Evolutionary conservation across 176 grass and related monocot species (phyloP).

Genomic region (Oryza glumipatula): DNA sequence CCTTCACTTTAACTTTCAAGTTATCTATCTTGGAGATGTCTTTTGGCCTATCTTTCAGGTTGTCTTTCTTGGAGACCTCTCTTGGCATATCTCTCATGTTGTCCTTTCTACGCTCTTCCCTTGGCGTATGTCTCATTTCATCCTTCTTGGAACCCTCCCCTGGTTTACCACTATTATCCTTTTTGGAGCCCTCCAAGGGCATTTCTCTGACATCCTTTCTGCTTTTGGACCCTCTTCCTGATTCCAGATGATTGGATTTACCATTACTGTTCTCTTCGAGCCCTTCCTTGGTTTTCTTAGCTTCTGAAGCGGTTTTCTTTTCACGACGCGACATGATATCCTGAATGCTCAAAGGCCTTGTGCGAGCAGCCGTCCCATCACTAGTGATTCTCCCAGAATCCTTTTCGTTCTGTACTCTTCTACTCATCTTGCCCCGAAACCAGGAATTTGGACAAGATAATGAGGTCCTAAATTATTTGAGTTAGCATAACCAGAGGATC

Average conservation of each 20-base stretch:
- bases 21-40: conserved; percentile 25
- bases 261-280: conserved; percentile 28
- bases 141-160: conserved; percentile 44
- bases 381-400: conserved; percentile 34
- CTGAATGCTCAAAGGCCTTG: conserved; percentile 83
- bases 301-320: conserved; percentile 54
- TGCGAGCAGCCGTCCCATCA: conserved; percentile 78
- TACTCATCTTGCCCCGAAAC: conserved; percentile 60
- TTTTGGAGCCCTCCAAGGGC: conserved; percentile 38
- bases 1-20: conserved; percentile 47
- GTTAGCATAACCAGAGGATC: neutral
- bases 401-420: conserved; percentile 42
- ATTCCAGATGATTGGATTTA: conserved; percentile 29
- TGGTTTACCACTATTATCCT: conserved; percentile 43
- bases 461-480: conserved; percentile 15
- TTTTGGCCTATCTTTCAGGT: conserved; percentile 40
- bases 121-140: conserved; percentile 18
- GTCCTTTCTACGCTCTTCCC: conserved; percentile 41
- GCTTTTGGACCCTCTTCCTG: conserved; percentile 39
- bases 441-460: neutral
- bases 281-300: conserved; percentile 45
- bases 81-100: conserved; percentile 32
- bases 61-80: conserved; percentile 44
- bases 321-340: conserved; percentile 80
- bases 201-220: conserved; percentile 46